Evolutionary conservation across 1,139 yeast species (phyloP).

Genomic region (Pichia sp.): DNA sequence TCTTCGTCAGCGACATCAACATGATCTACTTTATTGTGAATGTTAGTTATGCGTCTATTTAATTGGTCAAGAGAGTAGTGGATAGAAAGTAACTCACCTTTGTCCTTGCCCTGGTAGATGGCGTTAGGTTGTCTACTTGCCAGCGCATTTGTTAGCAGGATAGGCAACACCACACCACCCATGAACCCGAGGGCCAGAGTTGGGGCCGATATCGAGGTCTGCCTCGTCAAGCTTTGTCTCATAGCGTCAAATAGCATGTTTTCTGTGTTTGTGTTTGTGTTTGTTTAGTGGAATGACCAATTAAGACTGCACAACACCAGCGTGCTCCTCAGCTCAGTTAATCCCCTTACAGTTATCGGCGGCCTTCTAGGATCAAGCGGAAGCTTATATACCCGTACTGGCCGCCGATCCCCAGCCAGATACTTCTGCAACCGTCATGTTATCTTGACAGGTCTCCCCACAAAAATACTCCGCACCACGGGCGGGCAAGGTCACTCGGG

Average conservation of each 20-base stretch:
- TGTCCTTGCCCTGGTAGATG: constrained; percentile 14
- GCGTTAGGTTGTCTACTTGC: constrained; percentile 12
- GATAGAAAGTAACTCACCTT: constrained; percentile 19
- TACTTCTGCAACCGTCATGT: neutral
- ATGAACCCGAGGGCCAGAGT: constrained; percentile 20
- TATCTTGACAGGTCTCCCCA: constrained; percentile 1
- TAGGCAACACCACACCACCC: constrained; percentile 22
- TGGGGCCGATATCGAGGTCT: constrained; percentile 14
- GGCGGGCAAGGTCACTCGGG: neutral
- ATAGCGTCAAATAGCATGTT: constrained; percentile 15
- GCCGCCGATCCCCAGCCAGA: neutral
- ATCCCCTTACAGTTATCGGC: too few relatives aligned
- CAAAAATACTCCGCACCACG: constrained; percentile 4
- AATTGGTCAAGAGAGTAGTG: constrained; percentile 10
- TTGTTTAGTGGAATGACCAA: neutral
- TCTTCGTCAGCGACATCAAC: constrained; percentile 14
- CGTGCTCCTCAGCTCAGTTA: too few relatives aligned
- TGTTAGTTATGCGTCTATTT: constrained; percentile 19
- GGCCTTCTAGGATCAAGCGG: too few relatives aligned
- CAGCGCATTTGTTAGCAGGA: constrained; percentile 17
- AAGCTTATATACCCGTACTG: neutral
- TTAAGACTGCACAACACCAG: neutral
- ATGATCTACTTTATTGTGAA: constrained; percentile 19
- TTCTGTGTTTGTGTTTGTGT: neutral
- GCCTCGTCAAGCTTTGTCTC: constrained; percentile 13